Percentiles rank a stretch among this genome's conserved stretches.
Conservation (phyloP, 1,284 basidiomycete species). For the Cutaneotrichosporon curvatum region DNA sequence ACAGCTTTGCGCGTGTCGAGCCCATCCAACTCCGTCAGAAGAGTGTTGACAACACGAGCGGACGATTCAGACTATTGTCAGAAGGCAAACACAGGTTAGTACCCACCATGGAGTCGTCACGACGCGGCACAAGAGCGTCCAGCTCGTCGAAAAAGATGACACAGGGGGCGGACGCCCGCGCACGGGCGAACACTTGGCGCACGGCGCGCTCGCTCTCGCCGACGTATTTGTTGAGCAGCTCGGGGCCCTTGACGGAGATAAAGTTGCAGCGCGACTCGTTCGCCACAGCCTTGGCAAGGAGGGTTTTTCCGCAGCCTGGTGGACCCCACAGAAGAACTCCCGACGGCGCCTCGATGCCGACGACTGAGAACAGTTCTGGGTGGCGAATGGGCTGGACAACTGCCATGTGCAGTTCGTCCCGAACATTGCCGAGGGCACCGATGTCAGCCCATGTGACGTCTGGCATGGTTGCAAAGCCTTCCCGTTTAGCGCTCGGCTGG, state of each 20-base stretch:
- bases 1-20: conserved; percentile 83
- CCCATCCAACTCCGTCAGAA: conserved; percentile 92
- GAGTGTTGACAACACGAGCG: conserved; percentile 93
- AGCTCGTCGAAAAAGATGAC: conserved; percentile 99
- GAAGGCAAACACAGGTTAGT: not conserved
- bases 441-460: conserved; percentile 93
- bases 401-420: conserved; percentile 93
- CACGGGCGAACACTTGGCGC: conserved; percentile 93
- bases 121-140: conserved; percentile 86
- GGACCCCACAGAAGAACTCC: conserved; percentile 98
- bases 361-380: conserved; percentile 77
- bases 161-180: conserved; percentile 89
- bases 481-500: conserved; percentile 92
- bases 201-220: conserved; percentile 95
- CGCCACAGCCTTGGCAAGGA: conserved; percentile 93
- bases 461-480: conserved; percentile 94
- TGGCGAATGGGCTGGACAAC: conserved; percentile 90
- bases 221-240: conserved; percentile 92
- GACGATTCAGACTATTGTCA: conserved; percentile 77
- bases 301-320: conserved; percentile 93
- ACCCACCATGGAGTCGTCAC: conserved; percentile 80
- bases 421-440: conserved; percentile 76
- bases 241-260: conserved; percentile 95
- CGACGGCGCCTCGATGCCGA: conserved; percentile 79
- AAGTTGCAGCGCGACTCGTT: conserved; percentile 93